These are phyloP conservation scores for Rhodotorula paludigena DNA, from an alignment of 768 basidiomycete species.

Conservation along the genomic window DNA sequence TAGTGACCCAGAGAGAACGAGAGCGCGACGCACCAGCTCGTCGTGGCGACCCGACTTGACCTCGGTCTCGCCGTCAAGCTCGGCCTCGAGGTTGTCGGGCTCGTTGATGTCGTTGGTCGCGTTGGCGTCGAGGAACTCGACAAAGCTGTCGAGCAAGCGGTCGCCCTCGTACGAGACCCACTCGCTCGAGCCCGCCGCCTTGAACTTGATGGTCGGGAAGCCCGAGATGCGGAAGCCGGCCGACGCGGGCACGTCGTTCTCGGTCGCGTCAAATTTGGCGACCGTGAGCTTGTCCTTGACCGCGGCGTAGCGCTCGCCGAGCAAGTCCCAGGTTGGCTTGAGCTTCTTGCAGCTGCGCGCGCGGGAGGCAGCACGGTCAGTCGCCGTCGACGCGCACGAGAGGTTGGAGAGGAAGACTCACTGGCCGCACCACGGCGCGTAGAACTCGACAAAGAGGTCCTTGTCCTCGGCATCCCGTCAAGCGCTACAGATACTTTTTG, in stretches of 20 bases:
- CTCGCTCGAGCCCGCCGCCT: slow-evolving; percentile 74
- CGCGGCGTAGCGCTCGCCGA: slow-evolving; percentile 74
- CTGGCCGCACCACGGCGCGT: slow-evolving; percentile 77
- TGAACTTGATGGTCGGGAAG: slow-evolving; percentile 93
- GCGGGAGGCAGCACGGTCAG: background rate
- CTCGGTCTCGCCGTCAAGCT: slow-evolving; percentile 22
- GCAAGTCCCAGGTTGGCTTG: slow-evolving; percentile 84
- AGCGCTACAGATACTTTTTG: no score
- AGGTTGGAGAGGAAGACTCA: slow-evolving; percentile 32
- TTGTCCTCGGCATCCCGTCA: slow-evolving; percentile 90
- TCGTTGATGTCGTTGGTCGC: slow-evolving; percentile 35
- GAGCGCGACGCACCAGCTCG: slow-evolving; percentile 22
- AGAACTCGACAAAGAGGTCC: slow-evolving; percentile 95
- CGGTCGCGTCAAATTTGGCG: slow-evolving; percentile 92
- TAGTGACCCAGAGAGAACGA: no score
- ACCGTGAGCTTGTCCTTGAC: slow-evolving; percentile 44
- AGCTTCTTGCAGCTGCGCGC: slow-evolving; percentile 85
- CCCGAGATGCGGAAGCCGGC: slow-evolving; percentile 73
- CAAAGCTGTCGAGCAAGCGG: slow-evolving; percentile 40
- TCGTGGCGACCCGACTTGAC: slow-evolving; percentile 18
- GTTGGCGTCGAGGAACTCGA: slow-evolving; percentile 41
- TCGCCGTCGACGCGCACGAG: background rate
- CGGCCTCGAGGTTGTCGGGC: slow-evolving; percentile 18
- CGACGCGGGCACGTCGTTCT: slow-evolving; percentile 89
- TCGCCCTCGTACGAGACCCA: slow-evolving; percentile 92